Evolutionary conservation across 1,139 yeast species (phyloP).

Genomic region (Candida sojae): DNA sequence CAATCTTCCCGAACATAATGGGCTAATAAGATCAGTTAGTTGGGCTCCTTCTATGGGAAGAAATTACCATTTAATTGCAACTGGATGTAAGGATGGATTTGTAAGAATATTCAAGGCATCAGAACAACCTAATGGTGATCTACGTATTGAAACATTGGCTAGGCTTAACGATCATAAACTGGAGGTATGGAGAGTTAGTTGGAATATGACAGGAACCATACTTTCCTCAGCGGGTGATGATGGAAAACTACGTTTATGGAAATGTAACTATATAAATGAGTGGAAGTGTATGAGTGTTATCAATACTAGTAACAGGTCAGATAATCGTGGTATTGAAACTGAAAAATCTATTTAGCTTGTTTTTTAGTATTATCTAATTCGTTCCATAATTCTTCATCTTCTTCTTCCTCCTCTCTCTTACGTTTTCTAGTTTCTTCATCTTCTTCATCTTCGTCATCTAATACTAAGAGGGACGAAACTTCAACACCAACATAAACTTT

Average conservation of each 20-base stretch:
- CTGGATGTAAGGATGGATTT: conserved; percentile 93
- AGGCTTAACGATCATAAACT: conserved; percentile 70
- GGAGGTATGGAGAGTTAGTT: conserved; percentile 94
- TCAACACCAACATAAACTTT: conserved; percentile 80
- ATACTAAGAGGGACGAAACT: conserved; percentile 55
- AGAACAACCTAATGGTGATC: conserved; percentile 38
- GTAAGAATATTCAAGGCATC: conserved; percentile 79
- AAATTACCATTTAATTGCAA: conserved; percentile 83
- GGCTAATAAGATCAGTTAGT: conserved; percentile 82
- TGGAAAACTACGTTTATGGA: conserved; percentile 90
- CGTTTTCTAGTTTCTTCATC: conserved; percentile 21
- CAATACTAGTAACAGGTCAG: conserved; percentile 56
- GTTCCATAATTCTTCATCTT: conserved; percentile 42
- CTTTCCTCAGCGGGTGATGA: conserved; percentile 95
- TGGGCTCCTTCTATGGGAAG: conserved; percentile 99
- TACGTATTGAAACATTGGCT: conserved; percentile 40
- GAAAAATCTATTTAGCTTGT: conserved; percentile 17
- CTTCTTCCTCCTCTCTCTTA: conserved; percentile 28
- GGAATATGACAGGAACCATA: conserved; percentile 94
- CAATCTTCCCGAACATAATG: conserved; percentile 73
- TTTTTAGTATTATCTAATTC: conserved; percentile 28
- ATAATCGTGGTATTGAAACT: conserved; percentile 21
- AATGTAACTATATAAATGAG: conserved; percentile 78
- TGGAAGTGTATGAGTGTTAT: conserved; percentile 93
- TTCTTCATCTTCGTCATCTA: conserved; percentile 49